Evolutionary conservation across 2,329 filamentous ascomycete species (phyloP).

Genomic region (Diaporthe citri): DNA sequence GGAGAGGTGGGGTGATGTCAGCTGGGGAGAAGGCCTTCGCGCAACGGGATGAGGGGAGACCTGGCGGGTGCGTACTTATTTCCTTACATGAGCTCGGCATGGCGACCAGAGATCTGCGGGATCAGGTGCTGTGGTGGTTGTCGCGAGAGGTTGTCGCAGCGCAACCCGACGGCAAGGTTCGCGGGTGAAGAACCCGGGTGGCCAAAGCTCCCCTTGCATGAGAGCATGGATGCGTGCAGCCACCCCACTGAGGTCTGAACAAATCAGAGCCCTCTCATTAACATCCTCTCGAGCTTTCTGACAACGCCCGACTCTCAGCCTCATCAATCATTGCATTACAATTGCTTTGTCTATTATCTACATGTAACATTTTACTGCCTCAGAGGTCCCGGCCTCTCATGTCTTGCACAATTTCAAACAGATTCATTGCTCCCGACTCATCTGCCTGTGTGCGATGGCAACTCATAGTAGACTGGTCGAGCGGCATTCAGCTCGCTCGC

Average conservation of each 20-base stretch:
- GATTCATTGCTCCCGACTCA: neutral
- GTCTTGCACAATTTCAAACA: neutral
- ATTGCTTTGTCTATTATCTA: neutral
- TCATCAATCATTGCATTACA: neutral
- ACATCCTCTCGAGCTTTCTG: neutral
- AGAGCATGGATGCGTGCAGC: constrained; percentile 16
- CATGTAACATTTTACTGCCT: neutral
- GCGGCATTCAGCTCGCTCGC: constrained; percentile 8
- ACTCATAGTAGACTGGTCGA: constrained; percentile 6
- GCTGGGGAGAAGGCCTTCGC: constrained; percentile 30
- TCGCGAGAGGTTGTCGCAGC: neutral
- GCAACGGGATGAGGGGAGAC: neutral
- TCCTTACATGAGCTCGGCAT: constrained; percentile 99
- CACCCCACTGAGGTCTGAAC: neutral
- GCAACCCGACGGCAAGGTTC: neutral
- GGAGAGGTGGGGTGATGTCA: constrained; percentile 30
- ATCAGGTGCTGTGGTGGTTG: constrained; percentile 23
- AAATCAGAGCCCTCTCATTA: neutral
- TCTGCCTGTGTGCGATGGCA: neutral
- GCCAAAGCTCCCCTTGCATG: neutral
- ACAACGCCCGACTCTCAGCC: neutral
- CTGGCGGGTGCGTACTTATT: constrained; percentile 75
- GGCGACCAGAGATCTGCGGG: constrained; percentile 45
- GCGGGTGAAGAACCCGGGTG: constrained; percentile 8
- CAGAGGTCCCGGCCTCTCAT: neutral